Evolutionary conservation across 192 early-diverging fungal species (phyloP), one percentile per base, ranked within the genome.

Genomic region (Mortierella alpina): DNA sequence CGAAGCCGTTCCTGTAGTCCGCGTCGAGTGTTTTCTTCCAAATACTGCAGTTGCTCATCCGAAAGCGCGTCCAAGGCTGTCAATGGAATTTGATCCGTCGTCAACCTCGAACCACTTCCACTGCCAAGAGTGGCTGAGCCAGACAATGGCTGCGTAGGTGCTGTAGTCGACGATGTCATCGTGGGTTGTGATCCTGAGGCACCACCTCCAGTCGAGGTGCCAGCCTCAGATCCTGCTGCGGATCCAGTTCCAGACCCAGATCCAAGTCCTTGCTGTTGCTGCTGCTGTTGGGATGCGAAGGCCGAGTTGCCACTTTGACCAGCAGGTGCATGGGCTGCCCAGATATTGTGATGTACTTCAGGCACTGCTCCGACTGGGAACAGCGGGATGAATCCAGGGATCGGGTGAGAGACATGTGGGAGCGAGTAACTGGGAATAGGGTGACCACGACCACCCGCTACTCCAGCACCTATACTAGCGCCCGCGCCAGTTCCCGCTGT

Each of bases 1-100:
- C 90, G 86, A 47, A 94, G 80, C 13, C 91, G 84, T 47, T 94
- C 91, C 58, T 84, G 84, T 4, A 94, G 86, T 5, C 88, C 91
- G 4, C 87, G 84, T 44, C 90, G 83, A 5, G 91, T 91, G 31
- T 83, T 87, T 0, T 86, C 70, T 9, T 90, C 86, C 13, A 94
- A 71, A 1, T 73, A 75, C 11, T 58, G 57, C 42, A 94, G 80
- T 47, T 94, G 89, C 22, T 90, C 91, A 22, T 91, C 89, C 51
- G 85, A 79, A 1, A 91, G 77, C 15, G 65, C 61, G 60, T 85
- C 78, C 60, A 90, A 82, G n/a, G 59, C 68, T 6, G 77, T 72
- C 60, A 42, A 76, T 66, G 44, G 85, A 61, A 60, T 84, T 47
- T 50, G 66, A 22, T 63, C 58, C 18, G 42, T 45, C 1, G 85